A percentile compares a stretch with the other conserved stretches of the same genome.
Evolutionary conservation across 1,139 yeast genomes (phyloP).

Genomic region (Suhomyces chickasaworum): DNA sequence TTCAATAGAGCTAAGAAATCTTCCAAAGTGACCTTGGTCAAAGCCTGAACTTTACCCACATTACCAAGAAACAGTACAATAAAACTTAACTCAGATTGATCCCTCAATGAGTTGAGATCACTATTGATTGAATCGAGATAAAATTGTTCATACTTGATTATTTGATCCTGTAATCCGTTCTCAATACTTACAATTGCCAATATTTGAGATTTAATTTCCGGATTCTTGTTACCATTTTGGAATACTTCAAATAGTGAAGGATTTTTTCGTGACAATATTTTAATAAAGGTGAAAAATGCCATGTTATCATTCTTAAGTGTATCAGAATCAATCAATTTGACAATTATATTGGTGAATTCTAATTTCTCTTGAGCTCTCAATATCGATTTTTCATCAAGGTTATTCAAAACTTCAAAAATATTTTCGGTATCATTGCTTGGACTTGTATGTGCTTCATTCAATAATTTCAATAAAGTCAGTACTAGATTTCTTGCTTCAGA

Average conservation of each 20-base stretch:
- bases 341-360: constrained; percentile 8
- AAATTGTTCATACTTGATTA: constrained; percentile 33
- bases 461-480: constrained; percentile 13
- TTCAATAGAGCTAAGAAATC: constrained; percentile 15
- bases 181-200: constrained; percentile 44
- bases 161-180: constrained; percentile 31
- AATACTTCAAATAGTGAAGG: constrained; percentile 7
- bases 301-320: constrained; percentile 17
- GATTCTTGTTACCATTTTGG: constrained; percentile 15
- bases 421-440: constrained; percentile 4
- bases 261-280: constrained; percentile 6
- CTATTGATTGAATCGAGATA: constrained; percentile 27
- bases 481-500: constrained; percentile 3
- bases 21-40: constrained; percentile 9
- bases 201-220: constrained; percentile 35
- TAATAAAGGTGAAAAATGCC: constrained; percentile 9
- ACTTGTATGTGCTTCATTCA: constrained; percentile 11
- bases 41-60: constrained; percentile 32
- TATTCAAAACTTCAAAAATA: constrained; percentile 12
- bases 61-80: constrained; percentile 49
- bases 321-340: constrained; percentile 16
- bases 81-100: constrained; percentile 26
- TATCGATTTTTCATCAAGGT: not conserved
- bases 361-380: not conserved
- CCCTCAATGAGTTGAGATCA: constrained; percentile 17